Base-by-base conservation (phyloP, 2,329 filamentous ascomycete species). In the Apiospora malaysiana region DNA sequence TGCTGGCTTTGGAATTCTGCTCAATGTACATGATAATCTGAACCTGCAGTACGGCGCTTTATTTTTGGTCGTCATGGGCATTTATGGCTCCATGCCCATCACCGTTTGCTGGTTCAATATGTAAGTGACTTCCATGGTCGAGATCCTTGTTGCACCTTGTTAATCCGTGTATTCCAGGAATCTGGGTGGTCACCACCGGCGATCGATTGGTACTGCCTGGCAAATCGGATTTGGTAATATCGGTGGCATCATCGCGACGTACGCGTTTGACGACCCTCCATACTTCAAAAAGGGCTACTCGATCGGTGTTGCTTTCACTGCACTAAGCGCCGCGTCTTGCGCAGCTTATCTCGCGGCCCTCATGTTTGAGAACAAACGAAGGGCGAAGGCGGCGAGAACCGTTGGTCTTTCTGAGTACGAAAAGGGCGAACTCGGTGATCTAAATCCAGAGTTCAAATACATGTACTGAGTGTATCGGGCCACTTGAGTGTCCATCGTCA, bases 41-140 rank as follows among this genome's bases (percentile, higher is more conserved):
- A 73, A 86, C 16, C 82, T 93, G 8, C 88, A 96, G 79, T 98
- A 97, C 77, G 92, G 85, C 0, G 93, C 92, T 0, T 86, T 98
- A 0, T 97, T 97, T 84, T 84, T 98, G 43, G 89, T 97, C 68
- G 92, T 93, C 1, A 91, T 91, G 83, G 94, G 94, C 68, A 88
- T 89, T 0, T 98, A 97, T 82, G 91, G 90, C 0, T 93, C 94
- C n/a, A 95, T 97, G 92, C 94, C 95, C 0, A 91, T 97, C 42
- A 89, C 94, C 59, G 88, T 94, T 9, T 94, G 92, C 79, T 95
- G 93, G 92, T 94, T 92, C 80, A 92, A 91, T 75, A 94, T 94
- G 89, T 95, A 94, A 76, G 83, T 94, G 1, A 89, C 18, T 16
- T n/a, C 8, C 27, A n/a, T 14, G 12, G 12, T 16, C 14, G 51